Percentiles rank a stretch among this genome's conserved stretches.
Evolutionary conservation across 352 stramenopile species (phyloP).

Genomic region (Hyaloperonospora brassicae): DNA sequence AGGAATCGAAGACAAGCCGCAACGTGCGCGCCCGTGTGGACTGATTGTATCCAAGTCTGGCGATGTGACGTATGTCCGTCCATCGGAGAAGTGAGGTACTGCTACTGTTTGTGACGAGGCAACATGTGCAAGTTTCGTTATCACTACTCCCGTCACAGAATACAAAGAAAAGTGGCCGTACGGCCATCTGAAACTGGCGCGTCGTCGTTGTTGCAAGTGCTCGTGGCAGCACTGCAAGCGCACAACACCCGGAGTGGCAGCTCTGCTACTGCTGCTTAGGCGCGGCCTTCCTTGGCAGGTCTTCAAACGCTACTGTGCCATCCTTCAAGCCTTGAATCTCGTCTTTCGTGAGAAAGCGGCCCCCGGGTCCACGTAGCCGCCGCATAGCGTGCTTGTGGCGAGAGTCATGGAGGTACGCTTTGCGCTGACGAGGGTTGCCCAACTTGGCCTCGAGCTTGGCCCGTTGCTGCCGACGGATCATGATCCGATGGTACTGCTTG

Average conservation of each 20-base stretch:
- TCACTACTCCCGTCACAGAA: slow-evolving; percentile 20
- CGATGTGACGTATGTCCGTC: slow-evolving; percentile 65
- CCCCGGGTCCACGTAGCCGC: slow-evolving; percentile 68
- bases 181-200: slow-evolving; percentile 8
- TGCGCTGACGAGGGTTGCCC: slow-evolving; percentile 65
- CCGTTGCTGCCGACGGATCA: slow-evolving; percentile 80
- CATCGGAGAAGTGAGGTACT: slow-evolving; percentile 41
- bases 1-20: slow-evolving; percentile 69
- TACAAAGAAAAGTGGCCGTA: slow-evolving; percentile 25
- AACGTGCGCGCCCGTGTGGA: slow-evolving; percentile 43
- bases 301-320: slow-evolving; percentile 64
- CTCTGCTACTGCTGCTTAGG: slow-evolving; percentile 23
- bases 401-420: slow-evolving; percentile 82
- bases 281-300: slow-evolving; percentile 44
- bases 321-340: slow-evolving; percentile 76
- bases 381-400: slow-evolving; percentile 85
- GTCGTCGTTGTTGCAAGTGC: not conserved
- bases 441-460: slow-evolving; percentile 84
- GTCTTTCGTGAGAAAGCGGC: slow-evolving; percentile 80
- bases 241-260: not conserved
- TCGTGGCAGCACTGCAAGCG: slow-evolving; percentile 4
- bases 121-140: slow-evolving; percentile 16
- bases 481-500: slow-evolving; percentile 88
- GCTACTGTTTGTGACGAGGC: slow-evolving; percentile 1
- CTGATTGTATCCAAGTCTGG: slow-evolving; percentile 67